These are phyloP conservation scores for Lactifluus pinguis DNA, from an alignment of 768 basidiomycete species.

Conservation along the genomic window DNA sequence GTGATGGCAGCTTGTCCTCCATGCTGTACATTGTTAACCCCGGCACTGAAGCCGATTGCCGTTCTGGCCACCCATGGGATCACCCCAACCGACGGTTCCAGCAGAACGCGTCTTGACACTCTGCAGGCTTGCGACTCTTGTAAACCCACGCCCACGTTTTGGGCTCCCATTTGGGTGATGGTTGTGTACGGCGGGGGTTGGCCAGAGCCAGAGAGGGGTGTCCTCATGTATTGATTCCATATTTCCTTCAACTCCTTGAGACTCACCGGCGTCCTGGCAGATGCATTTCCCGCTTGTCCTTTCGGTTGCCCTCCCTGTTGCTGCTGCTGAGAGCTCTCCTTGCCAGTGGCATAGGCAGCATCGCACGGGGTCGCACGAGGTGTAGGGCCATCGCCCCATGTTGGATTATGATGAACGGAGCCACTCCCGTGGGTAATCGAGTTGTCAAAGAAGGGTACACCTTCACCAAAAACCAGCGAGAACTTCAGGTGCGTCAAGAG, in stretches of 20 bases:
- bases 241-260: conserved; percentile 53
- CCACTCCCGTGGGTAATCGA: conserved; percentile 1
- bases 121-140: conserved; percentile 56
- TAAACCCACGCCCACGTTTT: conserved; percentile 31
- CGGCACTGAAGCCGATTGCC: not conserved
- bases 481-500: conserved; percentile 62
- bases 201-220: conserved; percentile 43
- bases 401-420: conserved; percentile 1
- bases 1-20: conserved; percentile 2
- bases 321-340: conserved; percentile 21
- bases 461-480: conserved; percentile 56
- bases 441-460: conserved; percentile 50
- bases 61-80: conserved; percentile 10
- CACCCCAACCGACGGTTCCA: conserved; percentile 15
- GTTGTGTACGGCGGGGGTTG: conserved; percentile 18
- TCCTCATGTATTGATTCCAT: conserved; percentile 69
- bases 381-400: conserved; percentile 16
- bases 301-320: not conserved
- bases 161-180: conserved; percentile 19
- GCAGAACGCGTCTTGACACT: conserved; percentile 56
- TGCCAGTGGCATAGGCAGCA: conserved; percentile 18
- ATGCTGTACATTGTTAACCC: not conserved
- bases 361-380: conserved; percentile 15
- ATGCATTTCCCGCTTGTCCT: conserved; percentile 24
- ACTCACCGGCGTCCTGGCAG: conserved; percentile 25